These are phyloP conservation scores for Grammothele lineata DNA, from an alignment of 768 basidiomycete species.

Conservation along the genomic window DNA sequence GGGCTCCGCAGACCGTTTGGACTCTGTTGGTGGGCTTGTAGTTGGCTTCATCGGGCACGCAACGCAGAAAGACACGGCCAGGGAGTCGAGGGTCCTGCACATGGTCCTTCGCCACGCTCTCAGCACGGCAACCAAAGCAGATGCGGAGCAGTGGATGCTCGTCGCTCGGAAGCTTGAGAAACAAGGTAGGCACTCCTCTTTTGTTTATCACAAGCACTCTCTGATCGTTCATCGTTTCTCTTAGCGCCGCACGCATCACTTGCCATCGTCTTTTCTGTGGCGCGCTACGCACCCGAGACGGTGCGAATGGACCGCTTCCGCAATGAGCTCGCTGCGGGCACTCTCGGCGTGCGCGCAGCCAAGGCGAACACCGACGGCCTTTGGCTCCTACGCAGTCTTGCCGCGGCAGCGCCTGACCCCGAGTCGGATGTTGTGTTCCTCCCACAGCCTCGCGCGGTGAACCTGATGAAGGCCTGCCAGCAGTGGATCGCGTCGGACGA, in stretches of 20 bases:
- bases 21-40: conserved; percentile 29
- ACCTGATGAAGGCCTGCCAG: conserved; percentile 80
- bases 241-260: conserved; percentile 69
- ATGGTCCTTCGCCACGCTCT: conserved; percentile 57
- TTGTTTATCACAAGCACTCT: no score
- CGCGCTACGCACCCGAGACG: conserved; percentile 61
- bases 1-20: conserved; percentile 16
- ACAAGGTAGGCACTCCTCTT: conserved; percentile 41
- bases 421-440: conserved; percentile 83
- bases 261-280: conserved; percentile 59
- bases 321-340: conserved; percentile 83
- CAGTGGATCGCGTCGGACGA: conserved; percentile 69
- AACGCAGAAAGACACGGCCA: conserved; percentile 38
- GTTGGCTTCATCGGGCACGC: conserved; percentile 29
- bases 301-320: conserved; percentile 73
- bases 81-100: conserved; percentile 58
- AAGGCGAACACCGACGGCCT: conserved; percentile 72
- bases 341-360: conserved; percentile 59
- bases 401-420: conserved; percentile 67
- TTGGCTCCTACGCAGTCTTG: conserved; percentile 60
- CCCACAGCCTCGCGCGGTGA: conserved; percentile 79
- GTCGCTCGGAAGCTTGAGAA: conserved; percentile 64
- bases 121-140: conserved; percentile 52
- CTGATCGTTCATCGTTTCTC: no score
- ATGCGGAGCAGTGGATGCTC: conserved; percentile 75